Evolutionary conservation across 345 rosid species (phyloP), one percentile per base, ranked within the genome.

Genomic region (Toxicodendron radicans): DNA sequence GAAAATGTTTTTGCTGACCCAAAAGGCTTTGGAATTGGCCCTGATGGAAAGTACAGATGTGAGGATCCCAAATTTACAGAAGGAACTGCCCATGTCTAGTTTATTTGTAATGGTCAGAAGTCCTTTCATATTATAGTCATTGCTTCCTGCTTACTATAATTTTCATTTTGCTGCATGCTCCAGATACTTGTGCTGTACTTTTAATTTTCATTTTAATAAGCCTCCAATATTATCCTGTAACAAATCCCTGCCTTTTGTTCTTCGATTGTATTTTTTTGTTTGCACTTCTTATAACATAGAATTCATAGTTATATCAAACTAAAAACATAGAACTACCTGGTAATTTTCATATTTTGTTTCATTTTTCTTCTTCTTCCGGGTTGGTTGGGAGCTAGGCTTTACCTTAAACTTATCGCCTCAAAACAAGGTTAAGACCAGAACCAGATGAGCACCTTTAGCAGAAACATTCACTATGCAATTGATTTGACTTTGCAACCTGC

Each of bases 1-100:
- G 81, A 84, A 79, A 84, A 84, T 60, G 89, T 82, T 49, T 85
- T 85, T 59, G 91, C 86, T 5, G 89, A 87, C 76, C 88, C 91
- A 17, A 84, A 79, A 70, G 91, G 91, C 67, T 85, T 85, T 54
- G 88, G 91, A 64, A 85, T 79, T 10, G 83, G 87, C 52, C 83
- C 89, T 7, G 87, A 82, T 51, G 88, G 91, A 18, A 72, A 73
- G 35, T 84, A 88, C 75, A 78, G 91, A 79, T 82, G 89, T 3
- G 88, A 85, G 80, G 89, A 85, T 66, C 88, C 91, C 66, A 84
- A 82, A 73, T 88, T 88, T 80, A 88, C 89, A 0, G 54, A 84
- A 75, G 89, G 87, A 57, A 87, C 89, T 16, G 91, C 91, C 65
- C 84, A 79, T 23, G 87, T 82, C 74, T 84, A 76, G 66, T 53